A percentile compares a stretch with the other conserved stretches of the same genome.
Evolutionary conservation across 2,329 filamentous ascomycete species (phyloP).

Genomic region (Nannizzia gypsea): DNA sequence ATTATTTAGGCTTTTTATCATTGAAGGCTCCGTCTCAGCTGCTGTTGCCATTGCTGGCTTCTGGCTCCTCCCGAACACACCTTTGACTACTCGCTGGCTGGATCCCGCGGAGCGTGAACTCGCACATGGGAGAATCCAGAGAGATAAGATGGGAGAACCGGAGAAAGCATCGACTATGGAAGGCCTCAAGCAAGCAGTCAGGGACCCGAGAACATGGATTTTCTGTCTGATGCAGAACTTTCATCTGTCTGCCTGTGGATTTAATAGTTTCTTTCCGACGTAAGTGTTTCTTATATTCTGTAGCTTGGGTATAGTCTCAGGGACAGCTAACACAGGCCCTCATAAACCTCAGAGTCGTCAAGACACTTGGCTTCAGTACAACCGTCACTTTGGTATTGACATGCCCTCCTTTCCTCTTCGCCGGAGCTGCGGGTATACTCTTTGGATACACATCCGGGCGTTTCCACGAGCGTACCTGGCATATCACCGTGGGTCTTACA

Average conservation of each 20-base stretch:
- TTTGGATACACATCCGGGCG: constrained; percentile 42
- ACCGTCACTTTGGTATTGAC: constrained; percentile 42
- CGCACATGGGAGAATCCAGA: constrained; percentile 38
- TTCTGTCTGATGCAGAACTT: constrained; percentile 47
- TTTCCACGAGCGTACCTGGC: constrained; percentile 25
- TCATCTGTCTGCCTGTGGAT: constrained; percentile 43
- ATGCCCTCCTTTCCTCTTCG: constrained; percentile 41
- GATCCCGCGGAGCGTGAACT: constrained; percentile 26
- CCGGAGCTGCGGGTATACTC: constrained; percentile 37
- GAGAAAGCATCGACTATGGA: constrained; percentile 38
- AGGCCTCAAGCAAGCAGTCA: constrained; percentile 40
- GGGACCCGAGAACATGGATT: constrained; percentile 43
- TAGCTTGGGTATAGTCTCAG: neutral
- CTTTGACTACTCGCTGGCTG: constrained; percentile 15
- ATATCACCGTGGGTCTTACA: constrained; percentile 19
- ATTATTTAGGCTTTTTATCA: constrained; percentile 14
- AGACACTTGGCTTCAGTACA: constrained; percentile 37
- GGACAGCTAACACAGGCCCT: constrained; percentile 32
- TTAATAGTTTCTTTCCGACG: constrained; percentile 34
- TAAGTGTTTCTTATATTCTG: constrained; percentile 11
- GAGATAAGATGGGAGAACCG: constrained; percentile 40
- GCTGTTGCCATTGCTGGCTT: constrained; percentile 13
- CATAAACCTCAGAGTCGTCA: constrained; percentile 36
- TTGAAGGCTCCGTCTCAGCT: constrained; percentile 13
- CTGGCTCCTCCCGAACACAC: constrained; percentile 15